Conservation (phyloP, 768 basidiomycete species). For the Suillus tomentosus region DNA sequence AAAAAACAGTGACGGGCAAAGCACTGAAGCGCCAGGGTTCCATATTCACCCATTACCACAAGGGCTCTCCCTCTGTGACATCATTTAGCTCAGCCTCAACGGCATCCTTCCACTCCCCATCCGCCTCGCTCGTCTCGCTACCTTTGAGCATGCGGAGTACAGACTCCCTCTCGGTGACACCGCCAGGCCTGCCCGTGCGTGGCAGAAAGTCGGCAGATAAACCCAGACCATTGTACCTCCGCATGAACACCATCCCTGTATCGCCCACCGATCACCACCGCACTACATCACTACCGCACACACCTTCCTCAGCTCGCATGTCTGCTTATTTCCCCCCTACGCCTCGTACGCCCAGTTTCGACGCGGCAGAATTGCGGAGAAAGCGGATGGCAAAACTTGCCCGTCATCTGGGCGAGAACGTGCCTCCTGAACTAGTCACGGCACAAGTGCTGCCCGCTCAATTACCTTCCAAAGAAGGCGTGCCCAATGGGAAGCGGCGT, state of each 20-base stretch:
- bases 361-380: constrained; percentile 39
- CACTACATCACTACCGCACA: constrained; percentile 14
- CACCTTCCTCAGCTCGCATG: constrained; percentile 14
- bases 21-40: constrained; percentile 35
- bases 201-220: constrained; percentile 18
- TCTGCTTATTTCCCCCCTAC: constrained; percentile 15
- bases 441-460: constrained; percentile 13
- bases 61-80: constrained; percentile 24
- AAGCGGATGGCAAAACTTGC: constrained; percentile 59
- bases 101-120: constrained; percentile 14
- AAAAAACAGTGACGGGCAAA: constrained; percentile 17
- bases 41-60: constrained; percentile 27
- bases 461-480: constrained; percentile 6
- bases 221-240: constrained; percentile 25
- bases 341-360: constrained; percentile 24
- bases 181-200: constrained; percentile 26
- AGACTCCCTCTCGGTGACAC: constrained; percentile 16
- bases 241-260: constrained; percentile 21
- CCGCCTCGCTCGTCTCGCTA: constrained; percentile 21
- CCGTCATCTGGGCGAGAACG: constrained; percentile 58
- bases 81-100: constrained; percentile 21
- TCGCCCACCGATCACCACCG: constrained; percentile 17
- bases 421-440: constrained; percentile 57
- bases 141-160: constrained; percentile 16
- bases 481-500: constrained; percentile 12